Base-by-base conservation (phyloP, 2,329 filamentous ascomycete genomes). In the Neonectria sp. region DNA sequence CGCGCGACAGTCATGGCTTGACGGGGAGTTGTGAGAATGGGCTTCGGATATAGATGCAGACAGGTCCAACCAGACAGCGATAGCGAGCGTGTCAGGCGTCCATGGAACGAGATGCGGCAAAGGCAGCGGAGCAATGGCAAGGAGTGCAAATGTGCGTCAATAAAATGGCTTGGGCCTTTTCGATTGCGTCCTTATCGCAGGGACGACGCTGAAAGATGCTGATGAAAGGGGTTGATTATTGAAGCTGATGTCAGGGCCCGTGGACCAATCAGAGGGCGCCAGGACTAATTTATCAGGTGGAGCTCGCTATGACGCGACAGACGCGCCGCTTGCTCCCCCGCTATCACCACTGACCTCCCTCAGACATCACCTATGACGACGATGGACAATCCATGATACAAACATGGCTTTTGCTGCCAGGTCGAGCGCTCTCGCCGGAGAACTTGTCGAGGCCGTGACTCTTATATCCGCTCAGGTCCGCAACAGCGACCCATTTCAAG, bases 1-100 rank as follows among this genome's bases (percentile, higher is more conserved):
- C 92, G 91, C 78, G 94, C 93, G 79, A 97, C 86, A 77, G 92
- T 93, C 95, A 97, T 97, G 72, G 75, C 88, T 63, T 56, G 43
- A 11, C 43, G 48, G 49, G 58, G 55, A 46, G 43, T 59, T 43
- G 52, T 31, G 55, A 63, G 55, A 37, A 63, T 35, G 31, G 33
- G 64, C 60, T 55, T 55, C 37, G 25, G n/a, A 46, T 25, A 25
- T 2, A 25, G 49, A 63, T 51, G 29, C 29, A 59, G 58, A 35
- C 61, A 49, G 51, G 43, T 64, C 49, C 60, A 51, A 63, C 33
- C 29, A 60, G 46, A 33, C 27, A 27, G 49, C 33, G 45, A 55
- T 29, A 35, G 37, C 17, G 33, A 55, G 55, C 48, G 62, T 49
- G 52, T 72, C 58, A 75, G 21, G 35, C 55, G 64, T 65, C 73